Base-by-base conservation (phyloP, 2,329 filamentous ascomycete species). In the Macrophomina pseudophaseolina region DNA sequence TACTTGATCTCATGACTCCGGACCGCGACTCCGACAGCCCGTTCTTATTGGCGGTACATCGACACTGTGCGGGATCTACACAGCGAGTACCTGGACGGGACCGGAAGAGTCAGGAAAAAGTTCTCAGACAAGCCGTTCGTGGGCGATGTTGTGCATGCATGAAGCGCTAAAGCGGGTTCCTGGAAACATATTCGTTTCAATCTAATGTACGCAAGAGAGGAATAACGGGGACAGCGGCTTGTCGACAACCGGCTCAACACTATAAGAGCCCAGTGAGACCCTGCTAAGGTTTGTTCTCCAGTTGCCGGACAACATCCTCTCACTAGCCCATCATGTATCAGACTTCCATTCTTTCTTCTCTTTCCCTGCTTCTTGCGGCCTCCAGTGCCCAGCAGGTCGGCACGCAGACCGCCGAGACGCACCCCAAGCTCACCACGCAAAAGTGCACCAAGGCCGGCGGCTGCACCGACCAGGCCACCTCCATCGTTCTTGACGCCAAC, bases 401-500 rank as follows among this genome's bases (percentile, higher is more conserved):
- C 68, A 81, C 73, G 18, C 67, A 73, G 65, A 75, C 74, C 53
- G 71, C 79, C 42, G 80, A 82, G 72, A 78, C 69, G 46, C 80
- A 82, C 71, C 80, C 80, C 38, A 72, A 72, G 68, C 70, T 82
- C 68, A 73, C 72, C 65, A 80, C 77, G 73, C 72, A 79, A 67
- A 74, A 70, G 16, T 82, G 80, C 71, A 80, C 79, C 54, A 74
- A 75, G 23, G 78, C 72, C 16, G 79, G 78, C 16, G 75, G 76
- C 65, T 82, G 80, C 69, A 77, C 76, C 8, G 73, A 71, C 46
- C 76, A 79, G 70, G 62, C 70, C 33, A 76, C 74, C 42, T 73
- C 75, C 23, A 70, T 82, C 68, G 76, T 77, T n/a, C 72, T 83
- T 40, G 81, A 83, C 70, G 73, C 80, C 67, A 84, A 84, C 76